Conservation (phyloP, 2,329 filamentous ascomycete species). For the Paraconiothyrium brasiliense region DNA sequence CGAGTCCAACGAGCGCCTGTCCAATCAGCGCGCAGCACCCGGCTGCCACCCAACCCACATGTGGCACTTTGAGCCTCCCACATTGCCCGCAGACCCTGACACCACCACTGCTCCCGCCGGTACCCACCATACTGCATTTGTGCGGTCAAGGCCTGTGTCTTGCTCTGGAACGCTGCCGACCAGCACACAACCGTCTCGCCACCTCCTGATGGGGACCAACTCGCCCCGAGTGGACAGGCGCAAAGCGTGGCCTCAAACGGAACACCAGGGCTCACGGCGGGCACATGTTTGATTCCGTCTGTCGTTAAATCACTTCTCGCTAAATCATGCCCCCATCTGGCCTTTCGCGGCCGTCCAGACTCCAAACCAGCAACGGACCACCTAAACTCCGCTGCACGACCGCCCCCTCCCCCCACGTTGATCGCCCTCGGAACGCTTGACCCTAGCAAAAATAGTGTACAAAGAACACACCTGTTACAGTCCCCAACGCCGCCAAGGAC, state of each 20-base stretch:
- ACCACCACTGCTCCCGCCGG: slow-evolving; percentile 11
- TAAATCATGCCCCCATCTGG: slow-evolving; percentile 20
- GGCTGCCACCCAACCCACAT: slow-evolving; percentile 20
- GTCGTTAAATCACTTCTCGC: slow-evolving; percentile 21
- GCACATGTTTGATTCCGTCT: not conserved
- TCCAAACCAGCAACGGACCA: slow-evolving; percentile 10
- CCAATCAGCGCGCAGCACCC: slow-evolving; percentile 27
- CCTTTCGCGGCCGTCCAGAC: not conserved
- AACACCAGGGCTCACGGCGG: not conserved
- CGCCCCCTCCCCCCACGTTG: slow-evolving; percentile 12
- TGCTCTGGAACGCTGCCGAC: slow-evolving; percentile 3
- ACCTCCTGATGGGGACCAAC: not conserved
- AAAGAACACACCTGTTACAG: slow-evolving; percentile 26
- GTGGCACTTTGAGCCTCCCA: slow-evolving; percentile 21
- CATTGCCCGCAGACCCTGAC: slow-evolving; percentile 18
- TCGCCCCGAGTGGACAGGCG: not conserved
- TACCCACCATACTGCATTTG: slow-evolving; percentile 10
- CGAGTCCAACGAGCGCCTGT: slow-evolving; percentile 18
- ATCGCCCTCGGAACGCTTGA: slow-evolving; percentile 22
- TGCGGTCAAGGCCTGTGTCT: not conserved
- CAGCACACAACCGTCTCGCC: not conserved
- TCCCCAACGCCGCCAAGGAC: slow-evolving; percentile 32
- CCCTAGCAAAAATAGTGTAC: slow-evolving; percentile 30
- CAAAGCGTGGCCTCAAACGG: not conserved
- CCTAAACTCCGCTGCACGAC: slow-evolving; percentile 34